Conservation (phyloP, 352 stramenopile species). For the Phytophthora aleatoria region DNA sequence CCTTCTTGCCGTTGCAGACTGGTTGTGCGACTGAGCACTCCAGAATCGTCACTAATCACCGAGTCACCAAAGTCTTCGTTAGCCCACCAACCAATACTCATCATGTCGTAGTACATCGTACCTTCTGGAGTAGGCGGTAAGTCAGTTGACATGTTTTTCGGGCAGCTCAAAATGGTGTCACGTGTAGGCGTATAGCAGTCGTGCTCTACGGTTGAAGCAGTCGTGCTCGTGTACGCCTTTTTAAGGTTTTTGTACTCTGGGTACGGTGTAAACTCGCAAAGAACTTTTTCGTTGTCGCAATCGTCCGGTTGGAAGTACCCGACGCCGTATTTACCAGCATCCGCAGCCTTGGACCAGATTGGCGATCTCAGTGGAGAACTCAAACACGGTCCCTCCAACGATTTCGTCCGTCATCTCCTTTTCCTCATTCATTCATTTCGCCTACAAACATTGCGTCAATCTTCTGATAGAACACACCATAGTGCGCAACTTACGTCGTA, state of each 20-base stretch:
- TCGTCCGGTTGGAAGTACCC: conserved; percentile 67
- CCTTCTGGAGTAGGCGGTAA: conserved; percentile 32
- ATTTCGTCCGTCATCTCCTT: conserved; percentile 67
- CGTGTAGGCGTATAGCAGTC: conserved; percentile 43
- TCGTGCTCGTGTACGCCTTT: conserved; percentile 49
- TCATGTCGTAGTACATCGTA: conserved; percentile 6
- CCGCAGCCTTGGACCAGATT: conserved; percentile 56
- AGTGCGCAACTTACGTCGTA: conserved; percentile 38
- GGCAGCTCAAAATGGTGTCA: conserved; percentile 44
- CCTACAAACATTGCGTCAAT: conserved; percentile 10
- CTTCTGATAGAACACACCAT: too few relatives aligned
- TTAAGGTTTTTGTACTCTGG: conserved; percentile 64
- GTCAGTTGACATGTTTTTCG: conserved; percentile 36
- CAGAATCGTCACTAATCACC: conserved; percentile 24
- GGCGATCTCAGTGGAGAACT: conserved; percentile 68
- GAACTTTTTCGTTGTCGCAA: conserved; percentile 53
- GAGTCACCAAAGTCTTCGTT: too few relatives aligned
- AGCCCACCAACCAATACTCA: too few relatives aligned
- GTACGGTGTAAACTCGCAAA: conserved; percentile 59
- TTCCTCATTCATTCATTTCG: conserved; percentile 83
- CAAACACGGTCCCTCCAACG: conserved; percentile 76
- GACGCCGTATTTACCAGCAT: conserved; percentile 65
- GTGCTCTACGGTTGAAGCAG: conserved; percentile 45
- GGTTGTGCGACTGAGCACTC: conserved; percentile 43
- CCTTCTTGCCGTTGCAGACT: conserved; percentile 44